Evolutionary conservation across 2,329 filamentous ascomycete species (phyloP).

Genomic region (Rhynchosporium agropyri): DNA sequence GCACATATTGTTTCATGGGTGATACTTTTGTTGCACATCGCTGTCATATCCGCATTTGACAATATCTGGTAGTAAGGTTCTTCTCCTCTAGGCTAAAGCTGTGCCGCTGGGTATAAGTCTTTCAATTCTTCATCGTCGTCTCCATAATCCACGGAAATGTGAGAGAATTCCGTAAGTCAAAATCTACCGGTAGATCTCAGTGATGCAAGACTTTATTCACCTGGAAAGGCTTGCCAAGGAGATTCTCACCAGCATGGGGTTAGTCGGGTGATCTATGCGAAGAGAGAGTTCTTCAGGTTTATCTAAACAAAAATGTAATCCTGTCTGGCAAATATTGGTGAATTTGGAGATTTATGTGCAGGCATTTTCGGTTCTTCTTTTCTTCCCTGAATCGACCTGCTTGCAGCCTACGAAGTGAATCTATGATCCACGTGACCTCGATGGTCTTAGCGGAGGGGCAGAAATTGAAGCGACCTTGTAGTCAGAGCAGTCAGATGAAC

Average conservation of each 20-base stretch:
- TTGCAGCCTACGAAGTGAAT: not conserved
- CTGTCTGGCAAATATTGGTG: no score
- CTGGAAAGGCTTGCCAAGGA: not conserved
- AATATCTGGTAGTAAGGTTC: slow-evolving; percentile 25
- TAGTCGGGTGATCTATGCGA: not conserved
- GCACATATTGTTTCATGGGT: slow-evolving; percentile 4
- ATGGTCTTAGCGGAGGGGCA: no score
- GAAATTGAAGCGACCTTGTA: no score
- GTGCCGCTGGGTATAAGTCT: slow-evolving; percentile 6
- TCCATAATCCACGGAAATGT: not conserved
- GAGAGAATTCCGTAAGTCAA: not conserved
- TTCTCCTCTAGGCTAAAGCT: slow-evolving; percentile 20
- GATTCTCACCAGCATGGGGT: not conserved
- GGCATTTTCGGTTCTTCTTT: not conserved
- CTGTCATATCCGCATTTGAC: slow-evolving; percentile 22
- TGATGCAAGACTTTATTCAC: not conserved
- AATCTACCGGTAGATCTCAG: not conserved
- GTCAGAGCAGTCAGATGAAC: no score
- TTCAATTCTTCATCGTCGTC: not conserved
- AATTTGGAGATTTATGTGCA: no score
- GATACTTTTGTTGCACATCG: slow-evolving; percentile 29
- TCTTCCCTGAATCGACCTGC: not conserved
- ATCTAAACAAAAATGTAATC: no score
- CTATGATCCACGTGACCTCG: no score
- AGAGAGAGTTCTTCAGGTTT: no score